Base-by-base conservation (phyloP, 2,329 filamentous ascomycete genomes). In the Dactylellina parvicollis region DNA sequence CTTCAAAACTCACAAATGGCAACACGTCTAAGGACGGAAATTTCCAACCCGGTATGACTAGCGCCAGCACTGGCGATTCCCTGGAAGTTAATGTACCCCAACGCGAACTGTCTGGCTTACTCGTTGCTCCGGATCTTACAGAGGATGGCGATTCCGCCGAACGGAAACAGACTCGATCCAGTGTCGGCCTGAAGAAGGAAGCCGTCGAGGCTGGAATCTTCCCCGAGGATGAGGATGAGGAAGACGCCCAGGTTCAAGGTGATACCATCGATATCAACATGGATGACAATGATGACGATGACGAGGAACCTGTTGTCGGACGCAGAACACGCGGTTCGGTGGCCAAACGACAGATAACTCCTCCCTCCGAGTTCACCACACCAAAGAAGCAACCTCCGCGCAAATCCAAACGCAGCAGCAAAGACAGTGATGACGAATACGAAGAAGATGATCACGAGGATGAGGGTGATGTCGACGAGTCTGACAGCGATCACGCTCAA, bases 171-270 rank as follows among this genome's bases (percentile, higher is more conserved):
- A 77, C 80, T 24, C 60, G 71, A 12, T 46, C 81, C 16, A 81
- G 82, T 18, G 84, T 83, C 76, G 81, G 81, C 34, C 84, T 85
- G 73, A 82, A 84, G 78, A 85, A 87, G 76, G 85, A 83, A 52
- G 85, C 84, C 2, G 82, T 86, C 69, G 84, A 86, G 75, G 81
- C 80, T 18, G 82, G 82, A 4, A 79, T 81, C 42, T 80, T 80
- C 3, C 79, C 66, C 20, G 74, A 76, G 12, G 75, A 77, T 42
- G 76, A 75, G 26, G 76, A 76, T 8, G 73, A 77, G 54, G 76
- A 65, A 16, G 34, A 73, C n/a, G 69, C 69, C 30, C 76, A 76
- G 24, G 75, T 76, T 32, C 66, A 76, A 32, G 67, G 59, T 4
- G 64, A 75, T 42, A 62, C 78, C 4, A 52, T 61, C 18, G 69